Evolutionary conservation across 2,329 filamentous ascomycete genomes (phyloP).

Genomic region (Aspergillus sergii): DNA sequence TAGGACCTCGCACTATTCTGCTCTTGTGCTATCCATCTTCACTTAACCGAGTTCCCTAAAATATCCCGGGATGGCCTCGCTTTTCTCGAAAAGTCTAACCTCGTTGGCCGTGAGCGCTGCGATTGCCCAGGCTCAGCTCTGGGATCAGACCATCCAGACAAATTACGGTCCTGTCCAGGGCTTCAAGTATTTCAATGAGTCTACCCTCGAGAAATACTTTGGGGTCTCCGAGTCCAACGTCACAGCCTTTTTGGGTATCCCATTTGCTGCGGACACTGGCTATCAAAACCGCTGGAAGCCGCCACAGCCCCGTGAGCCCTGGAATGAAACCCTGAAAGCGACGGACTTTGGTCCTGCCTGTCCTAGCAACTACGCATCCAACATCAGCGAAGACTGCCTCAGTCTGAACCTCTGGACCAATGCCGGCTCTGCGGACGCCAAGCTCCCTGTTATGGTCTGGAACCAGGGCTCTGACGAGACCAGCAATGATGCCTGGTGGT

Average conservation of each 20-base stretch:
- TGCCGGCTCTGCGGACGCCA: slow-evolving; percentile 21
- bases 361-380: slow-evolving; percentile 14
- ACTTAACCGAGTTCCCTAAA: background rate
- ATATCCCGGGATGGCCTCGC: background rate
- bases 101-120: background rate
- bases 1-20: background rate
- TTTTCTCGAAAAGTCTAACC: background rate
- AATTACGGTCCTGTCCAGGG: slow-evolving; percentile 22
- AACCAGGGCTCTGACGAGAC: slow-evolving; percentile 32
- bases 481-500: slow-evolving; percentile 27
- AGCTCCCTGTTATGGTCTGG: slow-evolving; percentile 33
- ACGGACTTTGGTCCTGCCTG: slow-evolving; percentile 27
- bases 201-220: slow-evolving; percentile 21
- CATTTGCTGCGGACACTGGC: slow-evolving; percentile 30
- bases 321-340: slow-evolving; percentile 26
- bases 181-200: slow-evolving; percentile 25
- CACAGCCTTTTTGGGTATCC: slow-evolving; percentile 28
- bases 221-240: slow-evolving; percentile 22
- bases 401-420: slow-evolving; percentile 36
- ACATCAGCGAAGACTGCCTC: slow-evolving; percentile 37
- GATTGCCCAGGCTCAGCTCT: slow-evolving; percentile 21
- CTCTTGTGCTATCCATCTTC: background rate
- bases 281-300: slow-evolving; percentile 32
- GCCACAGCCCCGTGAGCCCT: slow-evolving; percentile 24
- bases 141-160: slow-evolving; percentile 21